A percentile compares a stretch with the other conserved stretches of the same genome.
phyloP scores from a whole-genome alignment of 768 basidiomycete species.

The Tricholoma matsutake region DNA sequence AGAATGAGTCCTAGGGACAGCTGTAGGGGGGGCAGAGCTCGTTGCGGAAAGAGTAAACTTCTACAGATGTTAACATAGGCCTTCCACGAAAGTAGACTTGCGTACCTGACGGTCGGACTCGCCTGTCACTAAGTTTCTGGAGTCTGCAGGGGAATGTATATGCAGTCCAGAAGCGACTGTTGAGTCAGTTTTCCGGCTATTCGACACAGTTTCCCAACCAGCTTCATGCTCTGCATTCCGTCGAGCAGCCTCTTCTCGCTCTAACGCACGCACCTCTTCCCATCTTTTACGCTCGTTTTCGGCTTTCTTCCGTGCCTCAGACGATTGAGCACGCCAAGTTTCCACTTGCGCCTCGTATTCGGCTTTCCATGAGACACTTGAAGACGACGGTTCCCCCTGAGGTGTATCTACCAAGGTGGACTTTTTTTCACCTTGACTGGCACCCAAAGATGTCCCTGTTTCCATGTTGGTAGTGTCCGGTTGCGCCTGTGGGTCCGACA shows the following conservation, averaged over 20 bases:
- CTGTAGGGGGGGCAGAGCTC: conserved; percentile 11
- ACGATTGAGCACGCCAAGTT: conserved; percentile 70
- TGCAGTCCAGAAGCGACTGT: conserved; percentile 13
- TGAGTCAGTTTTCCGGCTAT: conserved; percentile 20
- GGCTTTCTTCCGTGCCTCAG: conserved; percentile 70
- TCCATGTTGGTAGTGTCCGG: background rate
- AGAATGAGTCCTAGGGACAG: conserved; percentile 31
- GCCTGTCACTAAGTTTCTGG: conserved; percentile 36
- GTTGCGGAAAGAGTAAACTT: conserved; percentile 15
- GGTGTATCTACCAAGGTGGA: conserved; percentile 7
- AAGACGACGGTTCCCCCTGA: conserved; percentile 10
- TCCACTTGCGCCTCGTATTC: conserved; percentile 68
- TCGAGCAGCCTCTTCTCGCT: conserved; percentile 41
- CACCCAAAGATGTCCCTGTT: background rate
- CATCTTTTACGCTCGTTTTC: conserved; percentile 70
- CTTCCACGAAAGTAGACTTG: background rate
- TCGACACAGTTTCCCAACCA: conserved; percentile 38
- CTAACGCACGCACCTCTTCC: conserved; percentile 61
- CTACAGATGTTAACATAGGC: background rate
- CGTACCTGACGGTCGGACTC: conserved; percentile 33
- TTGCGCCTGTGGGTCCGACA: background rate
- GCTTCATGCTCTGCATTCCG: conserved; percentile 32
- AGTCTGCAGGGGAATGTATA: conserved; percentile 38
- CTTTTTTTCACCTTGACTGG: background rate
- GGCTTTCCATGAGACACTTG: conserved; percentile 53